Evolutionary conservation across 306 rosid genomes (phyloP).

Genomic region (Acmispon strigosus): DNA sequence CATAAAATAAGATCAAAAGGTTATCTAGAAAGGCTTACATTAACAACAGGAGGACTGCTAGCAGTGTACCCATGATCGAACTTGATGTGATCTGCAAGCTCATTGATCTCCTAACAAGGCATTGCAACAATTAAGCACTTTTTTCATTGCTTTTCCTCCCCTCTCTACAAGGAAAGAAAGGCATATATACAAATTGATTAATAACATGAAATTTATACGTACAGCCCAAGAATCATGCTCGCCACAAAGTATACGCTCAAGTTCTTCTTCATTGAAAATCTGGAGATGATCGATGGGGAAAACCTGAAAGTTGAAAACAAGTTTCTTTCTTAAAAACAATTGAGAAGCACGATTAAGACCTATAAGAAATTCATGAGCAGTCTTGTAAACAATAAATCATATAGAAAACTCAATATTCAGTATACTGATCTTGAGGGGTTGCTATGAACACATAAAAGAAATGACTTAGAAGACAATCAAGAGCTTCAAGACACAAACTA

Average conservation of each 20-base stretch:
- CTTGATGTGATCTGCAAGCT: slow-evolving; percentile 81
- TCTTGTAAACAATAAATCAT: background rate
- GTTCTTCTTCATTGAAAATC: slow-evolving; percentile 72
- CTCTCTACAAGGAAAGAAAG: background rate
- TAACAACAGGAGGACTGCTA: slow-evolving; percentile 81
- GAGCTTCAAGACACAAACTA: background rate
- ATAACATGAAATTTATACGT: slow-evolving; percentile 28
- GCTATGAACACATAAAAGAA: background rate
- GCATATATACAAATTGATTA: background rate
- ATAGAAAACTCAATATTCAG: background rate
- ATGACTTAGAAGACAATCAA: background rate
- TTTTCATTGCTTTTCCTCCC: background rate
- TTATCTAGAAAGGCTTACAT: slow-evolving; percentile 42
- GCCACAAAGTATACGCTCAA: slow-evolving; percentile 86
- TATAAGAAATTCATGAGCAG: background rate
- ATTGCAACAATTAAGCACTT: background rate
- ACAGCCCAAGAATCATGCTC: slow-evolving; percentile 87
- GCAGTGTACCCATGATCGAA: slow-evolving; percentile 97
- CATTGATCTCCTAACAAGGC: slow-evolving; percentile 48
- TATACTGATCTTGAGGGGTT: background rate
- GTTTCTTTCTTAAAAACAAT: background rate
- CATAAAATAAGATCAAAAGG: background rate
- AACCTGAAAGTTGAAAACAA: slow-evolving; percentile 46
- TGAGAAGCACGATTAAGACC: background rate
- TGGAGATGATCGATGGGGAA: slow-evolving; percentile 69